Evolutionary conservation across 352 stramenopile species (phyloP).

Genomic region (Globisporangium acanthophoron): DNA sequence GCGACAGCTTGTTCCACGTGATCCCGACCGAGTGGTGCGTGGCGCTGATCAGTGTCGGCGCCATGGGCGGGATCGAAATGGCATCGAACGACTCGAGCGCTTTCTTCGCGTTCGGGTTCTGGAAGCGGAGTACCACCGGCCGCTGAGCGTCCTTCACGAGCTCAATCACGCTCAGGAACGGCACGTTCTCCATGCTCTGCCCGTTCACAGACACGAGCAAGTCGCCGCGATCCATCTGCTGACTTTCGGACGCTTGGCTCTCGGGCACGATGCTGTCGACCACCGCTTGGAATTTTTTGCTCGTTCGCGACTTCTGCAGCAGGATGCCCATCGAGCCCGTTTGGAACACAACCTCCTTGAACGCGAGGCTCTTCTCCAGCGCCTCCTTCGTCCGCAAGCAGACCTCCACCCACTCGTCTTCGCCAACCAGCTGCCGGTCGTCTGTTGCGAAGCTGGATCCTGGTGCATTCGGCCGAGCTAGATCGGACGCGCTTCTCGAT

Average conservation of each 20-base stretch:
- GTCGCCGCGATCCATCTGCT: conserved; percentile 64
- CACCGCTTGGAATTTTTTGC: conserved; percentile 63
- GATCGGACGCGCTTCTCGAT: conserved; percentile 1
- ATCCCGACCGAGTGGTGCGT: conserved; percentile 57
- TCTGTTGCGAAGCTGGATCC: conserved; percentile 5
- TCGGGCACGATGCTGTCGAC: conserved; percentile 81
- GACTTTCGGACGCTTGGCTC: conserved; percentile 67
- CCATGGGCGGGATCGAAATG: conserved; percentile 46
- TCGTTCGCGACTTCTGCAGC: conserved; percentile 62
- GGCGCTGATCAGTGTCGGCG: conserved; percentile 62
- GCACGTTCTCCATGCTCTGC: conserved; percentile 47
- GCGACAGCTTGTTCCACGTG: conserved; percentile 45
- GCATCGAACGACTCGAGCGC: conserved; percentile 45
- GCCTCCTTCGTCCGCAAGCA: conserved; percentile 41
- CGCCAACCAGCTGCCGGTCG: conserved; percentile 28
- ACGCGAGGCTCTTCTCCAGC: conserved; percentile 39
- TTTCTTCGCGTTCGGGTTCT: conserved; percentile 44
- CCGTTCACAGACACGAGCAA: conserved; percentile 73
- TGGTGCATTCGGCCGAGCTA: not conserved
- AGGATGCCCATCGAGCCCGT: conserved; percentile 68
- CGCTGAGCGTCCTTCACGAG: conserved; percentile 65
- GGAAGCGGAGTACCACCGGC: conserved; percentile 63
- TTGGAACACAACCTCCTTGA: conserved; percentile 72
- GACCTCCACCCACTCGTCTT: conserved; percentile 81
- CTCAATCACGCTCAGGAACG: conserved; percentile 74